Evolutionary conservation across 139 green algal species (phyloP).

Genomic region (Closterium sp.): DNA sequence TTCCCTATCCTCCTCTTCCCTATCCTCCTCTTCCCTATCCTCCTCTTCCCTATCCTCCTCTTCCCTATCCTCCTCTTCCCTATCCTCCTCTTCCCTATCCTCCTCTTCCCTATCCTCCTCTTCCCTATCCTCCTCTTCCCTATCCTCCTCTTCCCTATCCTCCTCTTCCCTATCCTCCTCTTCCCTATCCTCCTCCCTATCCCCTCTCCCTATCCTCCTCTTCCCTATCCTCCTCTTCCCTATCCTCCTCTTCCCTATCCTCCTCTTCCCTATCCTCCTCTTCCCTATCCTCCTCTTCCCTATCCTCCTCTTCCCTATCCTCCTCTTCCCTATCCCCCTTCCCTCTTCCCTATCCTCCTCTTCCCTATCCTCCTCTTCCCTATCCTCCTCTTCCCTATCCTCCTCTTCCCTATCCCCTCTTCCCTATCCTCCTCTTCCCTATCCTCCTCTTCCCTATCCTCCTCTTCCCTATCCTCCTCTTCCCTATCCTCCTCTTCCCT

Average conservation of each 20-base stretch:
- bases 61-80: no score
- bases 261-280: background rate
- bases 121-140: no score
- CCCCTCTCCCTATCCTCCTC: background rate
- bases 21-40: no score
- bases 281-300: background rate
- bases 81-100: no score
- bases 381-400: no score
- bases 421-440: background rate
- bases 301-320: background rate
- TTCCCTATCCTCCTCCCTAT: no score
- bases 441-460: background rate
- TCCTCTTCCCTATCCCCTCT: no score
- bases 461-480: background rate
- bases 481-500: background rate
- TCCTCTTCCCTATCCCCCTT: background rate
- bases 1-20: no score
- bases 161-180: no score
- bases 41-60: no score
- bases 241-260: background rate
- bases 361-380: background rate
- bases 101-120: no score
- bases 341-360: background rate
- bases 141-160: no score
- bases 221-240: background rate